phyloP scores from a whole-genome alignment of 345 rosid genomes.

The thale cress (Arabidopsis thaliana) region TAIR10.1 NC_003074.8:1953001-1953500 shows the following conservation, averaged over 20 bases:
- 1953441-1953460: slow-evolving; percentile 22
- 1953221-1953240: slow-evolving; percentile 37
- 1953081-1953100: not conserved
- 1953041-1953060: not conserved
- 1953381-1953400: slow-evolving; percentile 18
- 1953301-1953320: slow-evolving; percentile 20
- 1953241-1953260: slow-evolving; percentile 35
- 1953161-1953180: slow-evolving; percentile 28
- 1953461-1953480: slow-evolving; percentile 32
- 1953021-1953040: not conserved
- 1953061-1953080: not conserved
- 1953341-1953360: slow-evolving; percentile 32
- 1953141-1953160: not conserved
- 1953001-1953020: not conserved
- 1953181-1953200: slow-evolving; percentile 34
- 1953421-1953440: slow-evolving; percentile 29
- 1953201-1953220: slow-evolving; percentile 8
- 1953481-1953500: slow-evolving; percentile 31
- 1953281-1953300: slow-evolving; percentile 24
- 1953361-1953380: slow-evolving; percentile 12
- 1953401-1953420: slow-evolving; percentile 19
- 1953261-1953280: slow-evolving; percentile 39
- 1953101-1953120: not conserved
- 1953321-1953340: slow-evolving; percentile 10
- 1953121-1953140: not conserved